Base-by-base conservation (phyloP, 306 rosid genomes). In the Glycyrrhiza uralensis region DNA sequence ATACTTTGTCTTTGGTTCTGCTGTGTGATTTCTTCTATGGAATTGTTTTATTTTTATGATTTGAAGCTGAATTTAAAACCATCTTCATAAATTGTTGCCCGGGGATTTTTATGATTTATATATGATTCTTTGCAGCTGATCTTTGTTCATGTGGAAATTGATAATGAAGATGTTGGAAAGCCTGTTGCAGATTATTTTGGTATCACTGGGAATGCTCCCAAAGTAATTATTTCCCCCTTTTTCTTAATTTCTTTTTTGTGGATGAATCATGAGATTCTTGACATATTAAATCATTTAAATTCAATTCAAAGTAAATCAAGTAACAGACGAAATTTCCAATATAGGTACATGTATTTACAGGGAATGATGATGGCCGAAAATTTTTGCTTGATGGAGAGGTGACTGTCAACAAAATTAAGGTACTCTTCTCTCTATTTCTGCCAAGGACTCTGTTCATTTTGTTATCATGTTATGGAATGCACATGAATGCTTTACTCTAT, bases 171-270 rank as follows among this genome's bases (percentile, higher is more conserved):
- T 69, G 88, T 83, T 18, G 98, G 98, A 74, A 86, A 80, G 88
- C 98, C 94, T 45, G 92, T 92, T 70, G 87, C 94, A 58, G 94
- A 86, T 17, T 90, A 81, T 79, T 92, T 92, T 80, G 98, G 98
- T 55, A 68, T 92, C 76, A 67, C 79, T 11, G 84, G 94, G 41
- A 84, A 79, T 83, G 83, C 56, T 80, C 92, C 98, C 57, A 82
- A 85, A 80, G 98, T 90, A 84, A 67, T 61, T 8, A 24, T 77
- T 66, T 79, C 78, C 69, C 72, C 26, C 30, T 13, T 6, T 22
- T 20, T 52, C 22, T 44, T 41, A 20, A 56, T 44, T 58, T 58
- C 12, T 17, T 73, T 55, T 28, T 29, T 35, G 26, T 45, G 20
- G 42, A 49, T 36, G 46, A 55, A 69, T 71, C n/a, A 33, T 24